Conservation (phyloP, 306 rosid genomes). For the Ormosia semicastrata region DNA sequence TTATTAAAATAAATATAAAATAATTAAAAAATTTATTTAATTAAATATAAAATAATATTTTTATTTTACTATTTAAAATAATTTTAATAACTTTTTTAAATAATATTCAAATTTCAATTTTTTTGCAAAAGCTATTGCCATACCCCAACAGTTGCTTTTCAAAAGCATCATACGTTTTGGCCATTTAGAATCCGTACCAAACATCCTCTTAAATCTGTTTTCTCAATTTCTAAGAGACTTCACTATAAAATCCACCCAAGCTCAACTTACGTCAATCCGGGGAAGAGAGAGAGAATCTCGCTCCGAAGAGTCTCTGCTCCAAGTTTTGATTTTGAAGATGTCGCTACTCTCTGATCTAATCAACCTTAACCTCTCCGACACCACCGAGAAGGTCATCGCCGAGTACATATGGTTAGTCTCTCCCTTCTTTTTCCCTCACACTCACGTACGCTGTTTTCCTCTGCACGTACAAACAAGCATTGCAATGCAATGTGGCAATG, state of each 20-base stretch:
- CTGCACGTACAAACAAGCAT: neutral
- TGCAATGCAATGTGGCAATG: neutral
- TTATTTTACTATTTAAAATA: too few relatives aligned
- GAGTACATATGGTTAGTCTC: slow-evolving; percentile 80
- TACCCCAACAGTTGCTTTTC: too few relatives aligned
- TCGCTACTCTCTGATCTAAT: slow-evolving; percentile 62
- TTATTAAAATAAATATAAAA: too few relatives aligned
- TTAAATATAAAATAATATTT: too few relatives aligned
- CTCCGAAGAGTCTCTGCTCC: neutral
- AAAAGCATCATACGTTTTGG: too few relatives aligned
- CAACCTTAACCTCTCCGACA: slow-evolving; percentile 65
- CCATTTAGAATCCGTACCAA: too few relatives aligned
- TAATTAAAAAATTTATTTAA: too few relatives aligned
- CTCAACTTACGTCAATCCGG: neutral
- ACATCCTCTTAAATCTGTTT: too few relatives aligned
- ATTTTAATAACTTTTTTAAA: too few relatives aligned
- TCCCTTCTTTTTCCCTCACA: neutral
- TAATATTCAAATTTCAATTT: too few relatives aligned
- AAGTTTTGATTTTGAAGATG: slow-evolving; percentile 25
- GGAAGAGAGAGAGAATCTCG: neutral
- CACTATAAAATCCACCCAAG: neutral
- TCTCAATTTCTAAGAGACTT: too few relatives aligned
- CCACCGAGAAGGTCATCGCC: slow-evolving; percentile 70
- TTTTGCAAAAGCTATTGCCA: too few relatives aligned
- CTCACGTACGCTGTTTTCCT: neutral